phyloP scores from a whole-genome alignment of 2,329 filamentous ascomycete genomes.

The Scedosporium boydii region DNA sequence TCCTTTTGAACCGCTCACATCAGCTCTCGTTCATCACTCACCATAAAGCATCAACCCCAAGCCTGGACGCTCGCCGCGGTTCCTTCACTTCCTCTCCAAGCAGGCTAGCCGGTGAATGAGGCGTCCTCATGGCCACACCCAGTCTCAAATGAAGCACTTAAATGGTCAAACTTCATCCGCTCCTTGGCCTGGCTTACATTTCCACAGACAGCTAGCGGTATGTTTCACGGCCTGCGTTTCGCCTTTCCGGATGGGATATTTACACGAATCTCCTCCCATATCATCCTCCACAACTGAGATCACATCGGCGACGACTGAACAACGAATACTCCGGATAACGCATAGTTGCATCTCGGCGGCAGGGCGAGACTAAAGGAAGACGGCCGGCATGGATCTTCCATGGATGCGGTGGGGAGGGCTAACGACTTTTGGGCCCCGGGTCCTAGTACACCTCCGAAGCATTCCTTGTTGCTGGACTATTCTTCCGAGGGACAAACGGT shows the following conservation, averaged over 20 bases:
- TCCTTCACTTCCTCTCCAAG: constrained; percentile 39
- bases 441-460: constrained; percentile 30
- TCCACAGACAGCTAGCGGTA: constrained; percentile 36
- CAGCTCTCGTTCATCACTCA: background rate
- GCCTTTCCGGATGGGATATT: constrained; percentile 37
- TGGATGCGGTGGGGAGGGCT: constrained; percentile 24
- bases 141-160: constrained; percentile 42
- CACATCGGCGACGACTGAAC: constrained; percentile 45
- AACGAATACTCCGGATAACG: constrained; percentile 25
- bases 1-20: background rate
- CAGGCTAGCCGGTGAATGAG: constrained; percentile 46
- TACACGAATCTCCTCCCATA: constrained; percentile 36
- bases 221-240: constrained; percentile 36
- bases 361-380: constrained; percentile 25
- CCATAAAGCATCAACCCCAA: constrained; percentile 45
- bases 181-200: constrained; percentile 39
- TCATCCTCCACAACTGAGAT: constrained; percentile 38
- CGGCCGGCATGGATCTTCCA: background rate
- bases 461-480: background rate
- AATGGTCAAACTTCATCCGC: constrained; percentile 47
- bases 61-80: constrained; percentile 53
- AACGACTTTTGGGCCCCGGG: constrained; percentile 45
- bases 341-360: constrained; percentile 25
- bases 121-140: constrained; percentile 27
- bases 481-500: background rate